These are phyloP conservation scores for Prunus davidiana DNA, from an alignment of 306 rosid genomes.

Conservation along the genomic window DNA sequence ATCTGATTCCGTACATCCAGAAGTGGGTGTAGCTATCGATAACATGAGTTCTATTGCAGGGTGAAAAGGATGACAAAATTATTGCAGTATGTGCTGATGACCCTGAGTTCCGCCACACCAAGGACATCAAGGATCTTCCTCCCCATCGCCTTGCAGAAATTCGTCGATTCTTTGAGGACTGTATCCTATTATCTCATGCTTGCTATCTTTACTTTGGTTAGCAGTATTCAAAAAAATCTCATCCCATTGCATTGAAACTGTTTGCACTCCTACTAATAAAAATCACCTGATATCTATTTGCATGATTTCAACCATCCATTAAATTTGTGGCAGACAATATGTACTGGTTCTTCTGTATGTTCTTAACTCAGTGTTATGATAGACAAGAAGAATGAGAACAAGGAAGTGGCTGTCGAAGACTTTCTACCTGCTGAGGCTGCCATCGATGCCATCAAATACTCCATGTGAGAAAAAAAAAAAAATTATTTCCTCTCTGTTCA, in stretches of 20 bases:
- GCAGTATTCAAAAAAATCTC: not conserved
- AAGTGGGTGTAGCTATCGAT: not conserved
- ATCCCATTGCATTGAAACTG: not conserved
- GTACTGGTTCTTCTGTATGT: constrained; percentile 18
- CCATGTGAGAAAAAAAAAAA: constrained; percentile 56
- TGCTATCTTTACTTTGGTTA: not conserved
- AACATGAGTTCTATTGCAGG: constrained; percentile 47
- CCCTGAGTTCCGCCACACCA: constrained; percentile 87
- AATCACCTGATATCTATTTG: no score
- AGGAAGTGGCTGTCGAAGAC: constrained; percentile 90
- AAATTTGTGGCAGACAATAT: not conserved
- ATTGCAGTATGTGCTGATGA: constrained; percentile 98
- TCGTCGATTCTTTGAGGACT: constrained; percentile 94
- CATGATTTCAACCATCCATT: not conserved
- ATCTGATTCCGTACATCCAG: not conserved
- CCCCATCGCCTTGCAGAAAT: constrained; percentile 97
- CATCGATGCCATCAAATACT: constrained; percentile 72
- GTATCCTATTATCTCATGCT: constrained; percentile 50
- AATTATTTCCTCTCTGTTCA: not conserved
- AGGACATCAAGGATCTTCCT: constrained; percentile 80
- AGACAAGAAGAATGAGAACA: constrained; percentile 99
- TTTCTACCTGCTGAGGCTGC: constrained; percentile 87
- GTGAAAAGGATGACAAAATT: constrained; percentile 97
- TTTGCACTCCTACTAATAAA: not conserved
- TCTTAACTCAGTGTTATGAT: constrained; percentile 44